phyloP scores from a whole-genome alignment of 768 basidiomycete species.

The Lactifluus subvellereus region DNA sequence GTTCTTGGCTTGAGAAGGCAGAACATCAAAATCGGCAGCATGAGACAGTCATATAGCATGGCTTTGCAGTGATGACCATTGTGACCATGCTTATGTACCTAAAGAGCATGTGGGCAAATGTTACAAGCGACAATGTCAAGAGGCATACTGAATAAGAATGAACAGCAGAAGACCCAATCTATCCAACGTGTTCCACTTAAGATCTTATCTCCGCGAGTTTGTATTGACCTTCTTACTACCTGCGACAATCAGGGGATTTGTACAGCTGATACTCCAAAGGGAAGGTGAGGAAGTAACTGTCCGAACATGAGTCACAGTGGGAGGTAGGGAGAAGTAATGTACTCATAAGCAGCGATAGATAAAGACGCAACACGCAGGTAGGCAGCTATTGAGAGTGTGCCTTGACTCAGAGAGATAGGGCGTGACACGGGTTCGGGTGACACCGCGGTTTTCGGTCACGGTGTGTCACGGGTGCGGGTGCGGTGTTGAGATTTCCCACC shows the following conservation, averaged over 20 bases:
- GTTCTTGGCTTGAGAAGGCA: slow-evolving; percentile 47
- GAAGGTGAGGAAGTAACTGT: slow-evolving; percentile 21
- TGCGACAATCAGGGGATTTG: not conserved
- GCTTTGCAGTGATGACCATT: slow-evolving; percentile 48
- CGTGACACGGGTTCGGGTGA: too few species aligned
- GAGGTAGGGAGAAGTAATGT: not conserved
- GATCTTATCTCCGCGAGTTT: not conserved
- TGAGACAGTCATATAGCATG: slow-evolving; percentile 52
- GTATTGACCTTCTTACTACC: not conserved
- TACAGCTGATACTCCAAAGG: slow-evolving; percentile 22
- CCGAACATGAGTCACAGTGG: not conserved
- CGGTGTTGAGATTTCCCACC: too few species aligned
- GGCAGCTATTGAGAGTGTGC: not conserved
- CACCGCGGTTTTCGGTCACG: too few species aligned
- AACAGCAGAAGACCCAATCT: slow-evolving; percentile 20
- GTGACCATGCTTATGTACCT: slow-evolving; percentile 43
- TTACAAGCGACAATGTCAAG: not conserved
- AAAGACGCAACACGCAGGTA: slow-evolving; percentile 19
- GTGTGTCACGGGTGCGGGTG: too few species aligned
- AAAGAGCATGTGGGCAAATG: not conserved
- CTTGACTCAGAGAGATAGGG: not conserved
- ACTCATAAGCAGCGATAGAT: slow-evolving; percentile 22
- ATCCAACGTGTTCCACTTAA: not conserved
- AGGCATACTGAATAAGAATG: slow-evolving; percentile 15
- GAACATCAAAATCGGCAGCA: slow-evolving; percentile 44